Evolutionary conservation across 2,329 filamentous ascomycete genomes (phyloP).

Genomic region (Fulvia fulva): DNA sequence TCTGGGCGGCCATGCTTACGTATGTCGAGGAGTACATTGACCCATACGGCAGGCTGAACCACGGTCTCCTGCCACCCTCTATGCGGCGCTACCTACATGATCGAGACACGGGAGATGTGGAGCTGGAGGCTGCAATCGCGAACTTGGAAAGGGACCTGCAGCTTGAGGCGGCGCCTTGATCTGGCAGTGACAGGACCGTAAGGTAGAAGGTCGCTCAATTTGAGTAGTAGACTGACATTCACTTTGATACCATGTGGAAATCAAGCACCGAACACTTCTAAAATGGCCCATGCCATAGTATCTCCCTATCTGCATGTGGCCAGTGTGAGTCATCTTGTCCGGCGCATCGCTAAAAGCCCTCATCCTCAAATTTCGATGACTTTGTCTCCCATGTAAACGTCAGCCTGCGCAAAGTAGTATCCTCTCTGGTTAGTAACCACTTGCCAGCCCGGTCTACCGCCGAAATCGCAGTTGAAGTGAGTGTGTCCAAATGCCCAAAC

Average conservation of each 20-base stretch:
- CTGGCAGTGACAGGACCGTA: no score
- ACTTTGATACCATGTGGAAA: no score
- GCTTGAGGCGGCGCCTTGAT: not conserved
- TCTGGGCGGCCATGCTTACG: not conserved
- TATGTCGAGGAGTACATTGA: not conserved
- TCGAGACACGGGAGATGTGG: not conserved
- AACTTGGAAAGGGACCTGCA: not conserved
- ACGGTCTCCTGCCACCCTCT: not conserved
- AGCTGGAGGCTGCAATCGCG: no score
- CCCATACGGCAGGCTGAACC: not conserved
- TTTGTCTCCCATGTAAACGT: constrained; percentile 5
- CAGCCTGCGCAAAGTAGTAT: constrained; percentile 12
- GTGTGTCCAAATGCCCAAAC: constrained; percentile 18
- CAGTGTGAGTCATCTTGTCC: not conserved
- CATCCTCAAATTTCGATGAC: constrained; percentile 2
- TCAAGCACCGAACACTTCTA: no score
- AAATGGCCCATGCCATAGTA: no score
- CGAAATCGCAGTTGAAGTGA: constrained; percentile 17
- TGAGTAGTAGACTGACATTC: no score
- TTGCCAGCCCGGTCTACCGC: constrained; percentile 1
- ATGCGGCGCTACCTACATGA: not conserved
- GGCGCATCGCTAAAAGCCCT: not conserved
- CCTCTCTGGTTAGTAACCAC: constrained; percentile 15
- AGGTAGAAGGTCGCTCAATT: no score
- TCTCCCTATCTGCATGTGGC: no score